phyloP scores from a whole-genome alignment of 192 early-diverging fungal species.

The Coemansia furcata region DNA sequence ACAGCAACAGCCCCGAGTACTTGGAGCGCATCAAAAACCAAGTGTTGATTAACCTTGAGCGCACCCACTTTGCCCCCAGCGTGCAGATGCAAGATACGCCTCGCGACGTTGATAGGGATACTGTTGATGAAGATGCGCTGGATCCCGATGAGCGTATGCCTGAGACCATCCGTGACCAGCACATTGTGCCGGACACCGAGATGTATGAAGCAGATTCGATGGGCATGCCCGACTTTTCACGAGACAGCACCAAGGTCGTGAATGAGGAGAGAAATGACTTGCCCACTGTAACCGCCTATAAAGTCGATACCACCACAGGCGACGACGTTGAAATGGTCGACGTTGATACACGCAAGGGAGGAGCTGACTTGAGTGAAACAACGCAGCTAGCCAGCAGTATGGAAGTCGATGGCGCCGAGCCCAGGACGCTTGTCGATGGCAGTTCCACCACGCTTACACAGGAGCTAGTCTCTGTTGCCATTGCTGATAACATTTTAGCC shows the following conservation, averaged over 20 bases:
- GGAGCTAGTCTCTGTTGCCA: background rate
- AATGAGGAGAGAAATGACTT: constrained; percentile 41
- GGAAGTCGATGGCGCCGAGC: constrained; percentile 7
- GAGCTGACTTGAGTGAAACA: background rate
- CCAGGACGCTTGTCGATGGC: background rate
- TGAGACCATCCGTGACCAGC: constrained; percentile 42
- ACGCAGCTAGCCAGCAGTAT: background rate
- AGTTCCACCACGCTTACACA: background rate
- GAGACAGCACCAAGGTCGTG: constrained; percentile 41
- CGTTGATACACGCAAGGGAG: background rate
- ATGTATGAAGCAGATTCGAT: constrained; percentile 54
- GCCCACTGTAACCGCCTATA: background rate
- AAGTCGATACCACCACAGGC: background rate
- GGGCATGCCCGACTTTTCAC: constrained; percentile 24
- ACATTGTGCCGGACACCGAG: constrained; percentile 51
- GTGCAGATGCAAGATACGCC: constrained; percentile 57
- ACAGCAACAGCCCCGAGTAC: constrained; percentile 84
- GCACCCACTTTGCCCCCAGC: constrained; percentile 63
- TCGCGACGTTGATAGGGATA: constrained; percentile 41
- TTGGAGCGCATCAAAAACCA: constrained; percentile 67
- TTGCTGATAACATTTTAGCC: background rate
- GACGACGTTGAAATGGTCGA: constrained; percentile 35
- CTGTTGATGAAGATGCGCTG: constrained; percentile 40
- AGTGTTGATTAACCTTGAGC: constrained; percentile 63
- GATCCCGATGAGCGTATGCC: constrained; percentile 54